phyloP scores from a whole-genome alignment of 1,139 yeast genomes.

The Sugiyamaella sp. region DNA sequence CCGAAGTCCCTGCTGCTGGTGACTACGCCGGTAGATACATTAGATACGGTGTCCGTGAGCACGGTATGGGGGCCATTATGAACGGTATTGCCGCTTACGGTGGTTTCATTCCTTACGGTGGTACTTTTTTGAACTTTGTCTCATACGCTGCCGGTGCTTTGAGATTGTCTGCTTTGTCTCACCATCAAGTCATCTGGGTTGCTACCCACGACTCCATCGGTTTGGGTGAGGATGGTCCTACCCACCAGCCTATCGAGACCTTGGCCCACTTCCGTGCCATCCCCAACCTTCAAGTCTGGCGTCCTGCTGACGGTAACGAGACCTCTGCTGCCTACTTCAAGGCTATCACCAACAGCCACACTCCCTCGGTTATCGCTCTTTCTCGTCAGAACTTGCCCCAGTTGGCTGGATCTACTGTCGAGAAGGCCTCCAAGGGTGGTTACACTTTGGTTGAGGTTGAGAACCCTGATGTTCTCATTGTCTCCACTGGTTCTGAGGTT shows the following conservation, averaged over 20 bases:
- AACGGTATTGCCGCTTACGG: conserved; percentile 98
- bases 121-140: conserved; percentile 97
- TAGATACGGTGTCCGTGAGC: conserved; percentile 99
- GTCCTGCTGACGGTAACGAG: conserved; percentile 99
- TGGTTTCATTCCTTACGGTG: conserved; percentile 92
- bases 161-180: conserved; percentile 91
- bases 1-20: conserved; percentile 71
- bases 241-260: conserved; percentile 99
- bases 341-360: conserved; percentile 68
- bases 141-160: conserved; percentile 98
- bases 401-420: conserved; percentile 89
- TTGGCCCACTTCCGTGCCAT: conserved; percentile 96
- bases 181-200: conserved; percentile 94
- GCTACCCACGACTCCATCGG: conserved; percentile 99
- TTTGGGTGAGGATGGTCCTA: conserved; percentile 99
- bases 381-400: conserved; percentile 98
- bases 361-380: conserved; percentile 90
- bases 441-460: conserved; percentile 65
- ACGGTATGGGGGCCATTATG: conserved; percentile 99
- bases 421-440: conserved; percentile 95
- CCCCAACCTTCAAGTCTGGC: conserved; percentile 96
- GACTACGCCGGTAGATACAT: conserved; percentile 90
- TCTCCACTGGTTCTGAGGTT: conserved; percentile 97
- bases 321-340: conserved; percentile 92
- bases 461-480: conserved; percentile 76